Base-by-base conservation (phyloP, 306 rosid genomes). In the Ziziphus jujuba region DNA sequence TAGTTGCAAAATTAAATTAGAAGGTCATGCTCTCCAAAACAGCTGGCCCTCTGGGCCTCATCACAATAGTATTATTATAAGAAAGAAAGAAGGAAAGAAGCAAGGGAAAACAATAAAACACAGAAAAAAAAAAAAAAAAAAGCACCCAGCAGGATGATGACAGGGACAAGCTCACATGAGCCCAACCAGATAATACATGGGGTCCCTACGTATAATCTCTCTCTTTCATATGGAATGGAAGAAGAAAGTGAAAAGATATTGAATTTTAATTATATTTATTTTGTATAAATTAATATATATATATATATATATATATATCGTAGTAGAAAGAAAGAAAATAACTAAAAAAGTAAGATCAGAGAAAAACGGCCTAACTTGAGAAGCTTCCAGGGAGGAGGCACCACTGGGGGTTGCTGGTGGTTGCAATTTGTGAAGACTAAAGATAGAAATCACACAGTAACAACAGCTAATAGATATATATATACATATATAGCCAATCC, bases 121-220 rank as follows among this genome's bases (percentile, higher is more conserved):
- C 5, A 28, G n/a, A n/a, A 59, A 38, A 51, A 68, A 69, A 31
- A 49, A 56, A 69, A 62, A 43, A 65, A 72, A 49, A 45, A 61
- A 36, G 51, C 78, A 67, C 70, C 61, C 20, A 14, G 21, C 67
- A 73, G 79, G 80, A 70, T 77, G 78, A 52, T 57, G 88, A 84
- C 51, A 67, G 61, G 65, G 83, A 77, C 85, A 77, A 24, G 72
- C 70, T 80, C 85, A 80, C 88, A 77, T 84, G 83, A 84, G 72
- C 71, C 71, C 78, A 71, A 84, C 79, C 79, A 77, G 80, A 80
- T 80, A 80, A 67, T 71, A 77, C 80, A 64, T 80, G 87, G 64
- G 76, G 74, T 73, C 78, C 85, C 85, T 70, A 66, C 74, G 34
- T 68, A 58, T 71, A 57, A 68, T 65, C 65, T 71, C 56, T 55